Conservation (phyloP, 2,329 filamentous ascomycete species). For the Pseudofabraea citricarpa region DNA sequence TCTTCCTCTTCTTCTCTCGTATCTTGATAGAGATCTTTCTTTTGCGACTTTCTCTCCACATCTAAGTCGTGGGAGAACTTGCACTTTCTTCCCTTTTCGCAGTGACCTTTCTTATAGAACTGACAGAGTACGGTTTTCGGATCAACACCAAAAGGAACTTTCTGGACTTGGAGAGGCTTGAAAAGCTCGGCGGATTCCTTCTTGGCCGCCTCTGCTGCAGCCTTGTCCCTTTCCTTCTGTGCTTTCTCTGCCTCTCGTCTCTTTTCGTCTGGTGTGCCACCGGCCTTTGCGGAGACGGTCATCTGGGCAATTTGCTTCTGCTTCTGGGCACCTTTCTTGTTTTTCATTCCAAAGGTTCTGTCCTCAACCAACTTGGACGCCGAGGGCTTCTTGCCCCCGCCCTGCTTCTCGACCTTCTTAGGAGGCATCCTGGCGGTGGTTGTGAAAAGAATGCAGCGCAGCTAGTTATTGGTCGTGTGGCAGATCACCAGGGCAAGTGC, state of each 20-base stretch:
- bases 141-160: conserved; percentile 95
- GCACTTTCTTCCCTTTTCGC: conserved; percentile 96
- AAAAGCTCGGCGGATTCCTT: conserved; percentile 77
- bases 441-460: neutral
- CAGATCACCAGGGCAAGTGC: no score
- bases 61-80: conserved; percentile 94
- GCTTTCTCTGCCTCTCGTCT: conserved; percentile 65
- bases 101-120: conserved; percentile 95
- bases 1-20: conserved; percentile 68
- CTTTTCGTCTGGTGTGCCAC: conserved; percentile 85
- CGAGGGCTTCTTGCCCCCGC: conserved; percentile 48
- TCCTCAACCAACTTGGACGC: conserved; percentile 64
- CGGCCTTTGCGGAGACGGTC: conserved; percentile 64
- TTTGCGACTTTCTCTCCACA: conserved; percentile 86
- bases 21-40: conserved; percentile 88
- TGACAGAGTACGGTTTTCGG: conserved; percentile 96
- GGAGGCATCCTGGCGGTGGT: conserved; percentile 61
- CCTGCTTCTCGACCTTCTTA: conserved; percentile 54
- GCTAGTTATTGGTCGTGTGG: neutral
- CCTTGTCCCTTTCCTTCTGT: conserved; percentile 79
- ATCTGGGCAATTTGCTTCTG: conserved; percentile 90
- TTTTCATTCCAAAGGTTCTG: conserved; percentile 99
- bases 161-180: conserved; percentile 90
- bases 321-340: conserved; percentile 91
- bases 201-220: conserved; percentile 79